Evolutionary conservation across 192 early-diverging fungal genomes (phyloP).

Genomic region (Mortierella hygrophila): DNA sequence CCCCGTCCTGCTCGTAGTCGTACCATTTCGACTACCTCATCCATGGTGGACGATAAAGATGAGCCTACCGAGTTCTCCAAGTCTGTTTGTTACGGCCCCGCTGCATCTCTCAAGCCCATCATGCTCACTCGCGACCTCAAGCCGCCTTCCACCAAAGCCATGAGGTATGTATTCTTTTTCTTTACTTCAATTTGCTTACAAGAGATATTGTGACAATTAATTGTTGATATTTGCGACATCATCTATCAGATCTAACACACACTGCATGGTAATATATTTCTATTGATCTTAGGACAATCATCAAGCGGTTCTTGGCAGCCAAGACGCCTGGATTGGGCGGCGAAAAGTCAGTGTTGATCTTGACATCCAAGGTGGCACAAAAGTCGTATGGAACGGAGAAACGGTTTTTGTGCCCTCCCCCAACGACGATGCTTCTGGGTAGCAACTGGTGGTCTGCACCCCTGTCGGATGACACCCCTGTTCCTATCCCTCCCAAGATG

Average conservation of each 20-base stretch:
- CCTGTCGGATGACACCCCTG: conserved; percentile 18
- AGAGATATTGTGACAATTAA: not conserved
- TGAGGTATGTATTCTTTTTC: conserved; percentile 24
- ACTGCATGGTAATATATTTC: not conserved
- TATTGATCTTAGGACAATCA: conserved; percentile 41
- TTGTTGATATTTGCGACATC: too few species aligned
- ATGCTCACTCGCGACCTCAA: conserved; percentile 46
- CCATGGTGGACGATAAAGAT: conserved; percentile 48
- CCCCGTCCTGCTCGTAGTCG: conserved; percentile 45
- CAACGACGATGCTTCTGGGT: conserved; percentile 83
- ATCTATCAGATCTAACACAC: not conserved
- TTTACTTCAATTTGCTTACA: not conserved
- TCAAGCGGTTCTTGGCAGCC: conserved; percentile 61
- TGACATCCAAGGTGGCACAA: conserved; percentile 91
- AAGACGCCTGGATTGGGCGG: conserved; percentile 59
- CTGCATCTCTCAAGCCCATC: conserved; percentile 37
- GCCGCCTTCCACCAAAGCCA: conserved; percentile 40
- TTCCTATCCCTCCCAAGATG: conserved; percentile 61
- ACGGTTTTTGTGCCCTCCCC: conserved; percentile 89
- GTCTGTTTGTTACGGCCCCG: conserved; percentile 14
- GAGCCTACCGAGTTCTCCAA: conserved; percentile 19
- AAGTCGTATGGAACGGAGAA: conserved; percentile 96
- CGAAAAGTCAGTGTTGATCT: conserved; percentile 79
- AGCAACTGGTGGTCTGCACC: conserved; percentile 75
- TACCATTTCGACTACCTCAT: conserved; percentile 46